Base-by-base conservation (phyloP, 805 yeast genomes). In the Barnettozyma sucrosica region DNA sequence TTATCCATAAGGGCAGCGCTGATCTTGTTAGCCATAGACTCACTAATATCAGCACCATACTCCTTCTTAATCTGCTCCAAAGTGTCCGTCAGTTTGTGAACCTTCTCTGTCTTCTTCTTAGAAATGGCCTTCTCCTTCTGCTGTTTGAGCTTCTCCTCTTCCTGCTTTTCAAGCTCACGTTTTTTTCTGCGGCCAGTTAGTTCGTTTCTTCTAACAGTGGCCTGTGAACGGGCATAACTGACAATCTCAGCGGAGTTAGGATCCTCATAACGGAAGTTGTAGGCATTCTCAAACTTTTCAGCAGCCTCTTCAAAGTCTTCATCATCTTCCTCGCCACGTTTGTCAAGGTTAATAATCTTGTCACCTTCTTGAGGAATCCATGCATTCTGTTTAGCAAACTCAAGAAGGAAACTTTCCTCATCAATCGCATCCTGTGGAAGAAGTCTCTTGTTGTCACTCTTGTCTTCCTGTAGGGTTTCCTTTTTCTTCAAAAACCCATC, bases 231-330 rank as follows among this genome's bases (percentile, higher is more conserved):
- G 3, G 98, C 97, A 70, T 92, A 93, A 16, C 95, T 84, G 18
- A 90, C 84, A 65, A 93, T 87, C 59, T 92, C 97, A 0, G 92
- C 88, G 7, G 96, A 77, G 54, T 81, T 80, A 14, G 96, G 89
- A 59, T 90, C 97, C 67, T 93, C 99, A 64, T 78, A 93, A 63
- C 99, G 78, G 74, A 92, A 92, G 61, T 93, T 93, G 68, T 90
- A 92, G 0, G 96, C 97, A 53, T 81, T 80, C 66, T 93, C 99
- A 58, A 88, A 89, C 59, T 80, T 72, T 57, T 93, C 99, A 6
- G 85, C 97, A 2, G 95, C 93, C 38, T 88, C 86, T 43, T 92
- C 97, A 60, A 90, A 90, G 47, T 86, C 93, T 42, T 84, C 92
- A 57, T 89, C 95, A 49, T 82, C 89, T 45, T 69, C 74, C 32